Evolutionary conservation across 257 asterid genomes (phyloP), one percentile per base, ranked within the genome.

Genomic region (Forsythia suspensa): DNA sequence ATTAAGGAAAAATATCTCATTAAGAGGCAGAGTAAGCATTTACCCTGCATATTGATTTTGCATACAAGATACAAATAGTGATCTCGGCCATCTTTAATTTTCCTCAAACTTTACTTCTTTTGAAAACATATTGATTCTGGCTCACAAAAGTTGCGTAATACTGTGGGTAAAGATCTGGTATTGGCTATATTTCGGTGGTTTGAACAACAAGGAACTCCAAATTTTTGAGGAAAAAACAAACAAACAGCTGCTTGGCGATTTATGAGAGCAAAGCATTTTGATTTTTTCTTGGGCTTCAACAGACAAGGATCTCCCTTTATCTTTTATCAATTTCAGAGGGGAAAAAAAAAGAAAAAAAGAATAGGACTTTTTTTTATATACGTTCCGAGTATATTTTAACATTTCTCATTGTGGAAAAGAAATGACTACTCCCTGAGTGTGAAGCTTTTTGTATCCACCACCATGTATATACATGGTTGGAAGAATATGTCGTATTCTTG

Each of bases 1-100:
- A 69, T 75, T 20, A 69, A 79, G 69, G 15, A 76, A 72, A 20
- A 39, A 82, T 39, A 36, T 48, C 59, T 41, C 9, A 76, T 38
- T 38, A 21, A 41, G 69, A 20, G 71, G 29, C 51, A 68, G 38
- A 74, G 65, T n/a, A 20, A 42, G 57, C 16, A 70, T 52, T 57
- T 37, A 36, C 74, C 11, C n/a, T 43, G 74, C 77, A 55, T 40
- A 73, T 43, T 55, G 65, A 43, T 74, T 78, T 24, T 13, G 41
- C 59, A 74, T 37, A 70, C 40, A 12, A 51, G 40, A 73, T 20
- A n/a, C 68, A 63, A 8, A 61, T 61, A 8, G 39, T 21, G 70
- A 63, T 63, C 39, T 63, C 3, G 16, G 37, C 7, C 29, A 57
- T 5, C 36, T 63, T 63, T 29, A 24, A 4, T 8, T 61, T 8